Evolutionary conservation across 495 filamentous ascomycete species (phyloP).

Genomic region (Friedmanniomyces simplex): DNA sequence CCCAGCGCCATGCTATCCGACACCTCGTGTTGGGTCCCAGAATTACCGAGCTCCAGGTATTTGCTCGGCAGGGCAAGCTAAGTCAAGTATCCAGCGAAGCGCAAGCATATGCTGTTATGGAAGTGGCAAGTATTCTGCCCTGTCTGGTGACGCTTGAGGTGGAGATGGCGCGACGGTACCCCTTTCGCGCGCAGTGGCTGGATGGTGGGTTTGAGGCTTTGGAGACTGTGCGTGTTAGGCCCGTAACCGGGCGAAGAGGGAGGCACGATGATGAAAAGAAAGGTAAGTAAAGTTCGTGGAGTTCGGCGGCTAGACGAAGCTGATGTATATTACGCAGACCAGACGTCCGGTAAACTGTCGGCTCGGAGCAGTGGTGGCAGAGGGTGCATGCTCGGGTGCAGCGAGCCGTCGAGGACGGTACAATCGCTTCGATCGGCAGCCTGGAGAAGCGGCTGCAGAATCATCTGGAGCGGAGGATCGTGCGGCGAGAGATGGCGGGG

Average conservation of each 20-base stretch:
- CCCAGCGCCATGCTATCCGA: neutral
- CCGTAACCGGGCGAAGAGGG: too few relatives aligned
- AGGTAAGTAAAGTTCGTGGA: too few relatives aligned
- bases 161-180: neutral
- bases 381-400: neutral
- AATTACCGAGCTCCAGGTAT: neutral
- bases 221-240: too few relatives aligned
- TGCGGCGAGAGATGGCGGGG: too few relatives aligned
- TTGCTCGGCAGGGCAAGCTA: neutral
- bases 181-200: neutral
- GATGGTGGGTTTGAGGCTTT: neutral
- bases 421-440: too few relatives aligned
- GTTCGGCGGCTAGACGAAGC: neutral
- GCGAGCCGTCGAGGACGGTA: too few relatives aligned
- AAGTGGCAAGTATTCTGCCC: neutral
- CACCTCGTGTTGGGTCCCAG: neutral
- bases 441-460: too few relatives aligned
- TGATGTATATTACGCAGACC: neutral
- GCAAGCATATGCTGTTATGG: neutral
- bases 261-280: too few relatives aligned
- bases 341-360: neutral
- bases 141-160: neutral
- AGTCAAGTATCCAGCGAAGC: neutral
- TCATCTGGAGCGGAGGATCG: too few relatives aligned
- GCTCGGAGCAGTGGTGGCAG: neutral